Evolutionary conservation across 768 basidiomycete genomes (phyloP).

Genomic region (Tylopilus vinaceipallidus): DNA sequence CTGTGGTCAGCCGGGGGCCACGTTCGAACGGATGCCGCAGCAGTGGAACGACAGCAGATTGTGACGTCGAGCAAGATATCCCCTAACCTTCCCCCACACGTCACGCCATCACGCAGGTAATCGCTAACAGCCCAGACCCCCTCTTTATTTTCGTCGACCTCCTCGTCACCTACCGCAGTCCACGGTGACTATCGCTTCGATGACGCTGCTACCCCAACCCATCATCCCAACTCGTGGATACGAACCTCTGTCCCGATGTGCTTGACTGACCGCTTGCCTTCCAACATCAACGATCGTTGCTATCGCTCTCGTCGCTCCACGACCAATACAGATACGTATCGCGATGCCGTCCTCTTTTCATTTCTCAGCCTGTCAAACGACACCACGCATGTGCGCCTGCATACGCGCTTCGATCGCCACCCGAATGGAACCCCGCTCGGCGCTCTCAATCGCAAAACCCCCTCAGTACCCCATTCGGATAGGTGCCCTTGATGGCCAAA

Average conservation of each 20-base stretch:
- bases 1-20: background rate
- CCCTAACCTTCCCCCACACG: background rate
- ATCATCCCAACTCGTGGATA: background rate
- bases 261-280: too few species aligned
- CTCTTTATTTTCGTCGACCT: background rate
- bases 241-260: too few species aligned
- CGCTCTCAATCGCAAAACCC: constrained; percentile 12
- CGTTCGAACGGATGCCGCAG: background rate
- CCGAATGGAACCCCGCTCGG: background rate
- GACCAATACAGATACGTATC: background rate
- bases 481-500: background rate
- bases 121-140: background rate
- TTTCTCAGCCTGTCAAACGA: background rate
- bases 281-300: background rate
- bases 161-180: background rate
- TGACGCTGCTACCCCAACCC: background rate
- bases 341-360: background rate
- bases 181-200: constrained; percentile 8
- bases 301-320: background rate
- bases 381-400: background rate
- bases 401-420: background rate
- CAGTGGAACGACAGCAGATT: background rate
- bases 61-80: background rate
- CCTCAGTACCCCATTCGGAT: constrained; percentile 1
- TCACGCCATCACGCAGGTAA: background rate